These are phyloP conservation scores for Rhizopus stolonifer DNA, from an alignment of 371 early-diverging fungal genomes.

Conservation along the genomic window DNA sequence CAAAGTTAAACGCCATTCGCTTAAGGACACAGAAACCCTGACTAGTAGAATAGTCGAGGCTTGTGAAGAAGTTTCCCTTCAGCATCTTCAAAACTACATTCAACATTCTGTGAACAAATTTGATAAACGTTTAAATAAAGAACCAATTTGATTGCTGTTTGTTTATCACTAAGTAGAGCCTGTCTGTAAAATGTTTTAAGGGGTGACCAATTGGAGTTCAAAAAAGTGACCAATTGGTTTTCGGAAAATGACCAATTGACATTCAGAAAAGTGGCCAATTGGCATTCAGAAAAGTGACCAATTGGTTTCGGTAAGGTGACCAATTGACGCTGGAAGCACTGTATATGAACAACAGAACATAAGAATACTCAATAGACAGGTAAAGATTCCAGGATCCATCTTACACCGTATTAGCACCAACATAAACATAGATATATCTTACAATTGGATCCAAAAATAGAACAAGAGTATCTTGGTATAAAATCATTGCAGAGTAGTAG, in stretches of 20 bases:
- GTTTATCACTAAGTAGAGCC: conserved; percentile 4
- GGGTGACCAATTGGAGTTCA: conserved; percentile 11
- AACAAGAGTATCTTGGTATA: too few species aligned
- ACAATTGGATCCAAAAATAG: too few species aligned
- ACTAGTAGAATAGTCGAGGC: conserved; percentile 1
- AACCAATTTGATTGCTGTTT: conserved; percentile 3
- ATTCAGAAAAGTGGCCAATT: conserved; percentile 30
- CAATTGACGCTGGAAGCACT: conserved; percentile 1
- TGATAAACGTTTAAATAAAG: conserved; percentile 3
- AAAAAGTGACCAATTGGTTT: conserved; percentile 7
- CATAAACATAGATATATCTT: too few species aligned
- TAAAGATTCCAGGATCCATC: too few species aligned
- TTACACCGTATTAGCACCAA: too few species aligned
- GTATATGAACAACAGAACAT: too few species aligned
- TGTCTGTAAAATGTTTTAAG: conserved; percentile 1
- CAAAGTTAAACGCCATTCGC: conserved; percentile 13
- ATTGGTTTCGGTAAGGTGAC: conserved; percentile 32
- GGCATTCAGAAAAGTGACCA: conserved; percentile 6
- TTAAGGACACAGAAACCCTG: conserved; percentile 13
- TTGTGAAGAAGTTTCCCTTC: conserved; percentile 16
- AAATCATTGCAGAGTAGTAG: too few species aligned
- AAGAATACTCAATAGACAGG: too few species aligned
- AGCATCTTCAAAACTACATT: conserved; percentile 13
- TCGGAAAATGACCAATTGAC: conserved; percentile 67
- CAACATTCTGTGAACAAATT: conserved; percentile 7